Conservation (phyloP, 2,329 filamentous ascomycete genomes). For the Alternaria rosae region DNA sequence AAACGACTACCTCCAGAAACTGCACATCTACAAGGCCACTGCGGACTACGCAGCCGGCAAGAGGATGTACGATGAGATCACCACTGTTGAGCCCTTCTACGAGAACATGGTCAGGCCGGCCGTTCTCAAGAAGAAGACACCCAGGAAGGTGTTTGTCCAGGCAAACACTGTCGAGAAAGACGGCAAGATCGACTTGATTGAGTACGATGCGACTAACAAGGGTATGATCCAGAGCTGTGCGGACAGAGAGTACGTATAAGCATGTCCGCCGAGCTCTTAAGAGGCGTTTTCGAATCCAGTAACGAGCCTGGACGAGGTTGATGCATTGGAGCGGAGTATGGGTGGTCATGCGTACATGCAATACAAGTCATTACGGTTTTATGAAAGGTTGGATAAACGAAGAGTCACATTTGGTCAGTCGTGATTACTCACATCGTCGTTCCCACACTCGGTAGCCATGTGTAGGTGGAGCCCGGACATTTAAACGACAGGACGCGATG, state of each 20-base stretch:
- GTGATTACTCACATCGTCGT: neutral
- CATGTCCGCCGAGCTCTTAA: neutral
- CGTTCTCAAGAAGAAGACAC: conserved; percentile 78
- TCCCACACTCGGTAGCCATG: neutral
- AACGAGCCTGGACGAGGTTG: no score
- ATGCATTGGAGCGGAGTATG: neutral
- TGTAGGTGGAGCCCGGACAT: neutral
- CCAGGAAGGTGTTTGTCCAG: conserved; percentile 92
- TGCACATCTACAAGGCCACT: conserved; percentile 92
- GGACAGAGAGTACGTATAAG: conserved; percentile 47
- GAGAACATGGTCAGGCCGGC: conserved; percentile 78
- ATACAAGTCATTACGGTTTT: neutral
- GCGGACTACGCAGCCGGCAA: conserved; percentile 82
- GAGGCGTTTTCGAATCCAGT: neutral
- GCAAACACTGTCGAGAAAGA: conserved; percentile 77
- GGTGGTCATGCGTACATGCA: neutral
- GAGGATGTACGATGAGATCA: conserved; percentile 83
- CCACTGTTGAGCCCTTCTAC: conserved; percentile 85
- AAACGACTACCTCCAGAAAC: conserved; percentile 84
- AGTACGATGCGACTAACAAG: conserved; percentile 82
- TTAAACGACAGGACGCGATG: no score
- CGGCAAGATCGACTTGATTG: conserved; percentile 70
- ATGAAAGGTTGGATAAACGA: neutral
- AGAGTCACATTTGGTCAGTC: neutral
- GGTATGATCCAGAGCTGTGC: conserved; percentile 66